phyloP scores from a whole-genome alignment of 345 rosid species.

The Clarkia xantiana region DNA sequence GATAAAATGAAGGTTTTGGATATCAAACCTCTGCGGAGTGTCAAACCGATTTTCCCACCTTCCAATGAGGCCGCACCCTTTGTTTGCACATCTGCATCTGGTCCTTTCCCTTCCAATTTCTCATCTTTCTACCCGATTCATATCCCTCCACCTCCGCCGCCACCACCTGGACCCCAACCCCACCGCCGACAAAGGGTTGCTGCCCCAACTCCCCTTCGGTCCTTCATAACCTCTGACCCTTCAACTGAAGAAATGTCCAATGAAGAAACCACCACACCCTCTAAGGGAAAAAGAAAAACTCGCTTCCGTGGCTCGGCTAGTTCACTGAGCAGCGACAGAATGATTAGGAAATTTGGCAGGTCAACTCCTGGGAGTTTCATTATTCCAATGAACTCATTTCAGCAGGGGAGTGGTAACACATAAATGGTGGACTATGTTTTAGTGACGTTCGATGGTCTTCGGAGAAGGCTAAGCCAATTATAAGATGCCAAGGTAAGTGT shows the following conservation, averaged over 20 bases:
- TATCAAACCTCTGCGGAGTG: constrained; percentile 38
- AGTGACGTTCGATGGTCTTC: constrained; percentile 33
- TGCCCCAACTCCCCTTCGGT: constrained; percentile 25
- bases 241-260: constrained; percentile 9
- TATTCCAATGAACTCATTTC: constrained; percentile 12
- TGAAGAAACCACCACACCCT: constrained; percentile 10
- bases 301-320: constrained; percentile 5
- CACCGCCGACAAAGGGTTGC: constrained; percentile 11
- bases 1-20: constrained; percentile 51
- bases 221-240: constrained; percentile 28
- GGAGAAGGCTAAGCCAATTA: constrained; percentile 44
- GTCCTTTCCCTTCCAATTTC: constrained; percentile 33
- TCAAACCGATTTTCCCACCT: constrained; percentile 36
- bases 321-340: constrained; percentile 19
- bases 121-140: constrained; percentile 48
- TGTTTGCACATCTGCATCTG: constrained; percentile 33
- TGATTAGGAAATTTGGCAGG: constrained; percentile 8
- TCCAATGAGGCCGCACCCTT: constrained; percentile 27
- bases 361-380: constrained; percentile 14
- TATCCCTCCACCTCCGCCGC: constrained; percentile 22
- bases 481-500: constrained; percentile 32
- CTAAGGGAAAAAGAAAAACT: constrained; percentile 6
- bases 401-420: constrained; percentile 13
- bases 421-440: constrained; percentile 29
- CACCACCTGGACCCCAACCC: constrained; percentile 3